phyloP scores from a whole-genome alignment of 352 stramenopile genomes.

The Globisporangium nagaii region DNA sequence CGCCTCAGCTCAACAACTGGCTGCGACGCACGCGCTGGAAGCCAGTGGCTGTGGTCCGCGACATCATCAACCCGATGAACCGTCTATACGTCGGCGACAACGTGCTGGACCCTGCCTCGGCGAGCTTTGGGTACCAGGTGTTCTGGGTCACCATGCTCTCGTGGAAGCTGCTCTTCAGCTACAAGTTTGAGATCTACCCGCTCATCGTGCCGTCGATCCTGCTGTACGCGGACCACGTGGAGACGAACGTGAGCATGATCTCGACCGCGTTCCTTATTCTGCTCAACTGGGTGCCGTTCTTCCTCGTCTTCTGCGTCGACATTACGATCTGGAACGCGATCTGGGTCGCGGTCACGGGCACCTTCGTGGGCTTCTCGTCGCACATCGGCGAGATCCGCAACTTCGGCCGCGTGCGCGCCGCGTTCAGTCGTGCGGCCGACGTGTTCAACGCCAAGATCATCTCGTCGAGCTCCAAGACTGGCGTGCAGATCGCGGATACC shows the following conservation, averaged over 20 bases:
- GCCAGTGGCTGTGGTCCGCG: conserved; percentile 60
- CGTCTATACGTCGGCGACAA: conserved; percentile 96
- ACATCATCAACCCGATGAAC: conserved; percentile 94
- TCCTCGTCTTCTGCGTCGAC: conserved; percentile 98
- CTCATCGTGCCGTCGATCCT: conserved; percentile 94
- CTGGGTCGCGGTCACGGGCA: conserved; percentile 96
- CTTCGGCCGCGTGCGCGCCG: conserved; percentile 77
- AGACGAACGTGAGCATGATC: conserved; percentile 81
- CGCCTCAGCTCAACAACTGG: conserved; percentile 78
- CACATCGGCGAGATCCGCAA: conserved; percentile 96
- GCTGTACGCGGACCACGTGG: conserved; percentile 95
- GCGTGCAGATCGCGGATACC: conserved; percentile 40
- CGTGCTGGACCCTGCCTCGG: conserved; percentile 90
- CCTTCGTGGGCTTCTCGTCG: conserved; percentile 94
- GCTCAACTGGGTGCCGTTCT: conserved; percentile 96
- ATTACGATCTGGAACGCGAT: conserved; percentile 98
- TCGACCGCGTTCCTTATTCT: conserved; percentile 89
- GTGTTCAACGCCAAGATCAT: conserved; percentile 87
- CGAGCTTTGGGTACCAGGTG: conserved; percentile 90
- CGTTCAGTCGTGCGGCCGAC: conserved; percentile 85
- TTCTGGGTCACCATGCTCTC: conserved; percentile 94
- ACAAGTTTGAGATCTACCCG: conserved; percentile 96
- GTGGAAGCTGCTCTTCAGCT: conserved; percentile 98
- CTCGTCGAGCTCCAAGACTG: conserved; percentile 67
- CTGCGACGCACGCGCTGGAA: conserved; percentile 60